Evolutionary conservation across 2,329 filamentous ascomycete species (phyloP).

Genomic region (Colletotrichum sp.): DNA sequence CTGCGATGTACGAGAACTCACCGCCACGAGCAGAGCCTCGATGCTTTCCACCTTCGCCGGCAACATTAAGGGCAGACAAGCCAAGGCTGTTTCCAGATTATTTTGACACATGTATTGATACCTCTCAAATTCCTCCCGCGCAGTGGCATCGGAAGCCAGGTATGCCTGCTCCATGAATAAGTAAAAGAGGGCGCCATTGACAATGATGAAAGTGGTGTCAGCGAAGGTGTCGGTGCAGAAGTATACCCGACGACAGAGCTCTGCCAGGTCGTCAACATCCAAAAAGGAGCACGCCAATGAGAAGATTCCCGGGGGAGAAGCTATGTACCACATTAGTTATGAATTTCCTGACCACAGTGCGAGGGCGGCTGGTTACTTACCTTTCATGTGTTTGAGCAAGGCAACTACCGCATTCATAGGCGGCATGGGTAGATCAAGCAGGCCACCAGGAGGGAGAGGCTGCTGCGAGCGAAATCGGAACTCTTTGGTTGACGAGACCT

Average conservation of each 20-base stretch:
- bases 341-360: too few species aligned
- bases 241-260: slow-evolving; percentile 54
- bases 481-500: slow-evolving; percentile 42
- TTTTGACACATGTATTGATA: slow-evolving; percentile 46
- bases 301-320: slow-evolving; percentile 52
- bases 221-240: slow-evolving; percentile 57
- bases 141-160: slow-evolving; percentile 33
- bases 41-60: slow-evolving; percentile 60
- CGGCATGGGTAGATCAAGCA: slow-evolving; percentile 60
- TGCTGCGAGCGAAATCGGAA: slow-evolving; percentile 51
- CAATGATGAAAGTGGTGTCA: slow-evolving; percentile 54
- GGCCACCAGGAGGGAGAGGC: slow-evolving; percentile 47
- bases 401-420: slow-evolving; percentile 55
- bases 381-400: slow-evolving; percentile 52
- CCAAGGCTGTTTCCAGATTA: slow-evolving; percentile 55
- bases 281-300: slow-evolving; percentile 55
- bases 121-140: slow-evolving; percentile 37
- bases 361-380: slow-evolving; percentile 25
- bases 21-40: slow-evolving; percentile 63
- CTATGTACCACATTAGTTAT: slow-evolving; percentile 29
- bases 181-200: slow-evolving; percentile 55
- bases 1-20: slow-evolving; percentile 33
- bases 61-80: slow-evolving; percentile 60
- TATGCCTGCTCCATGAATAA: slow-evolving; percentile 52
- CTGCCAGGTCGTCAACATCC: slow-evolving; percentile 53